Evolutionary conservation across 108 stramenopile genomes (phyloP), one percentile per base, ranked within the genome.

Genomic region (Cyclotella cryptica): DNA sequence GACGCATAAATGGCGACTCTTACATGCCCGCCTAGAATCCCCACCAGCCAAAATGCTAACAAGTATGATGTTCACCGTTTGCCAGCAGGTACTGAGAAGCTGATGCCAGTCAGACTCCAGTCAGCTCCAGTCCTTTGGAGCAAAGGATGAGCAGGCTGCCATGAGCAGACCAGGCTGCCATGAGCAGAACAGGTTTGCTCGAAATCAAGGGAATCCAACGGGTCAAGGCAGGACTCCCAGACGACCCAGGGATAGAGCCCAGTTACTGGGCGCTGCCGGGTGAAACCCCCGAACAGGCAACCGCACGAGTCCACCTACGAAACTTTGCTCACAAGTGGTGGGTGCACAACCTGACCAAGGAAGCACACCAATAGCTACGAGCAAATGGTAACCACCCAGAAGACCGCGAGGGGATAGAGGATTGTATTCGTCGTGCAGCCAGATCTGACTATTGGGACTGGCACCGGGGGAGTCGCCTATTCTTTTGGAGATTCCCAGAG

Each of bases 401-500:
- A 15, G 73, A 74, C 24, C 15, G 18, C 0, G 41, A 10, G 21
- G 55, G 55, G 24, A 44, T 45, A 21, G 52, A 72, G 1, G 84
- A 80, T 14, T 72, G 66, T 27, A 17, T 75, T 6, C 14, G 26
- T 0, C 1, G 78, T 10, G 58, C 65, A 22, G 52, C 44, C 0
- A 51, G 27, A 8, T 44, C 83, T 18, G 58, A 61, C 27, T 84
- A 71, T 66, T 85, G 79, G 79, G 71, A 74, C 11, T 85, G 80
- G 84, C 51, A 77, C n/a, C 49, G 61, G 1, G 84, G 84, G 0
- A 74, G 72, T 27, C 35, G 52, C 4, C 57, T 66, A 15, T 72
- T 81, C 43, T 76, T 72, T 67, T 85, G 84, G 84, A 22, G 71
- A 4, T 85, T 79, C 67, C 84, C 84, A 47, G 19, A 28, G 13